Base-by-base conservation (phyloP, 805 yeast genomes). In the Candida pseudoglaebosa region DNA sequence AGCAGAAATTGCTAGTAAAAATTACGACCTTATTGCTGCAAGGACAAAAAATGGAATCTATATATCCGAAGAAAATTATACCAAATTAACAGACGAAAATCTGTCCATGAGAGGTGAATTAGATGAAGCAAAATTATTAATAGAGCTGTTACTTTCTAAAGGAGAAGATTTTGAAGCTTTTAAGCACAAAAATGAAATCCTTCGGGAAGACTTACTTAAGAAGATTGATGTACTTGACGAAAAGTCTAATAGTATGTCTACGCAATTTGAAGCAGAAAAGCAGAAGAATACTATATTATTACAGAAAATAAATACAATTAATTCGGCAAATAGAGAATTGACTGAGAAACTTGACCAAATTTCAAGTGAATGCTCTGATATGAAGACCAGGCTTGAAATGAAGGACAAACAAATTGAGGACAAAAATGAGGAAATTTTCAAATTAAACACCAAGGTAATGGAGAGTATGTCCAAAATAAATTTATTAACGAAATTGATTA, bases 31-130 rank as follows among this genome's bases (percentile, higher is more conserved):
- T 28, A 53, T 69, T 28, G 82, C 90, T 0, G 71, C 87, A 0
- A 70, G 82, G 44, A 61, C 65, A 7, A 81, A 75, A 52, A 84
- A 81, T 45, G 89, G 90, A 1, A 70, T 84, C 17, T 80, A 67
- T 50, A 59, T 85, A 71, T 78, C 79, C 49, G 76, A 75, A 21
- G 70, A 62, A 12, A 80, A 80, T 52, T 82, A 82, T 49, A 45
- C 54, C 15, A 45, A 46, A 16, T 43, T 62, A 13, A 37, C 50
- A 2, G 49, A 44, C 18, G 57, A 54, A 29, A 50, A 52, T 32
- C 73, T 72, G 15, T 44, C 53, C 7, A 41, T 56, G 36, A 49
- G 47, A 36, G 47, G 53, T 6, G 49, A 50, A n/a, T 30, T 52
- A 1, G 48, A 49, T 28, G 62, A 58, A 36, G 34, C 35, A 5